Percentiles rank a stretch among this genome's conserved stretches.
Conservation (phyloP, 176 grass and related monocot genomes). For the Canna indica region DNA sequence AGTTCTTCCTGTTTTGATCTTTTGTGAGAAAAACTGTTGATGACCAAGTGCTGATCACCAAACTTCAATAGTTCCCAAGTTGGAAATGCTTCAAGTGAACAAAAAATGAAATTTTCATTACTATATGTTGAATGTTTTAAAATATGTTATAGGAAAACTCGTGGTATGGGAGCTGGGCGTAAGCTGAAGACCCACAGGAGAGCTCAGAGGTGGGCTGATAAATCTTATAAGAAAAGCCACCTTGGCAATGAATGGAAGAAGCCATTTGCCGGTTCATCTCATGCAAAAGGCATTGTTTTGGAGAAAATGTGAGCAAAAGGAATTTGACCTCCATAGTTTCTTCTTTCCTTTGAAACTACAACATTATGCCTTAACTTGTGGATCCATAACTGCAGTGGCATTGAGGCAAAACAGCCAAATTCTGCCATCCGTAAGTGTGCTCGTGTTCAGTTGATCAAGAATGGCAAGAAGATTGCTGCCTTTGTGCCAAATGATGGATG, state of each 20-base stretch:
- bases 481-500: background rate
- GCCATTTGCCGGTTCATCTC: background rate
- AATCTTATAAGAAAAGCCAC: background rate
- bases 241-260: slow-evolving; percentile 4
- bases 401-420: background rate
- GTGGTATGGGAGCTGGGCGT: slow-evolving; percentile 1
- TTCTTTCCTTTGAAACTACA: background rate
- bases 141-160: background rate
- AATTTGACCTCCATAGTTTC: background rate
- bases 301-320: background rate
- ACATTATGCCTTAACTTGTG: background rate
- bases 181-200: background rate
- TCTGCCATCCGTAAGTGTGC: slow-evolving; percentile 2
- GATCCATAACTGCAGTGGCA: background rate
- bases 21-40: no score
- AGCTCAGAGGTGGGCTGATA: slow-evolving; percentile 1
- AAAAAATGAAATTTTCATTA: no score
- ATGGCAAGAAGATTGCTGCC: background rate
- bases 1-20: no score
- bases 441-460: background rate
- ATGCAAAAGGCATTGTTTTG: background rate
- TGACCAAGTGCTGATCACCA: no score
- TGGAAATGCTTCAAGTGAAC: no score
- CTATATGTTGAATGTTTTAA: no score
- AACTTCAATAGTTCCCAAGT: no score